These are phyloP conservation scores for Tetraselmis chui DNA, from an alignment of 139 green algal genomes.

Conservation along the genomic window DNA sequence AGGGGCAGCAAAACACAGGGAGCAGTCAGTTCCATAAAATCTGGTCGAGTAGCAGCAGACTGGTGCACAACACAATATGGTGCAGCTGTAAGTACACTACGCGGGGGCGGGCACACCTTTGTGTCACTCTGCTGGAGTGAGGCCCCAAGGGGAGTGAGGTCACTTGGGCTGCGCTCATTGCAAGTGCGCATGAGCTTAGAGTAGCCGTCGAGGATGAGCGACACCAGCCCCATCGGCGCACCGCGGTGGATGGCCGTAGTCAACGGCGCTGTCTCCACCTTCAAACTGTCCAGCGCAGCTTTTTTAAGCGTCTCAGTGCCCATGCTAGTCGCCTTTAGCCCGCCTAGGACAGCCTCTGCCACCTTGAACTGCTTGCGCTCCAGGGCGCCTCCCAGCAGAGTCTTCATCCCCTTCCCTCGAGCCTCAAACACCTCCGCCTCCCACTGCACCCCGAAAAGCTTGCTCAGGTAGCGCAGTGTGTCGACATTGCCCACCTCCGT, in stretches of 20 bases:
- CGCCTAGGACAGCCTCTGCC: not conserved
- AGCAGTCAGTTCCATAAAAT: too few species aligned
- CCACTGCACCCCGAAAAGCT: not conserved
- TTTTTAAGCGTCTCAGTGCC: not conserved
- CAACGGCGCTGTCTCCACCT: not conserved
- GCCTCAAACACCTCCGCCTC: not conserved
- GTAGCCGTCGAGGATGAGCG: not conserved
- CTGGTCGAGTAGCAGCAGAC: too few species aligned
- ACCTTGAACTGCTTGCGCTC: not conserved
- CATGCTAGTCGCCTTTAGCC: not conserved
- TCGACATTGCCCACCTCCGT: not conserved
- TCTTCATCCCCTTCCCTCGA: too few species aligned
- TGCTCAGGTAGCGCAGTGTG: not conserved
- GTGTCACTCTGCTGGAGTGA: not conserved
- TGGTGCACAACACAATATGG: too few species aligned
- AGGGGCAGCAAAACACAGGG: too few species aligned
- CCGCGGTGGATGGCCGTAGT: not conserved
- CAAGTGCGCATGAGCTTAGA: not conserved
- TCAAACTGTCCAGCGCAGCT: not conserved
- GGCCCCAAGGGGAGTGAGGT: not conserved
- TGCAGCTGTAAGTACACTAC: too few species aligned
- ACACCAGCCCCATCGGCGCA: not conserved
- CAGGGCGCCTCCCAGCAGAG: not conserved
- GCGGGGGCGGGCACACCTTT: too few species aligned
- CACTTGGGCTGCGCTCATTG: not conserved